phyloP scores from a whole-genome alignment of 2,329 filamentous ascomycete genomes.

The Zymoseptoria tritici region DNA sequence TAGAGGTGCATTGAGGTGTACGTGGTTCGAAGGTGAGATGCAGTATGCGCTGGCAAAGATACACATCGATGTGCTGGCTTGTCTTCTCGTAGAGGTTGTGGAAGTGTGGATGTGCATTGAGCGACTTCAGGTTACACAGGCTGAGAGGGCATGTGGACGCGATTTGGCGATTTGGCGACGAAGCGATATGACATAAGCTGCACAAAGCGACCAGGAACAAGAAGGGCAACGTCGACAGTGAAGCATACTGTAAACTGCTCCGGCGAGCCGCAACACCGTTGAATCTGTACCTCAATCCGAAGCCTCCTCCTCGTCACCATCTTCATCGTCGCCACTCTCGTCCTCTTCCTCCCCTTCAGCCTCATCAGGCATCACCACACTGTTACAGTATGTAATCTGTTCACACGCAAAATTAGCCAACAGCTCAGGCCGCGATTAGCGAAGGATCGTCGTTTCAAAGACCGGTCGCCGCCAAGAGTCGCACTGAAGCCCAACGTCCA shows the following conservation, averaged over 20 bases:
- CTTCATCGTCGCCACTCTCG: conserved; percentile 23
- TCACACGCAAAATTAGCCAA: background rate
- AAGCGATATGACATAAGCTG: background rate
- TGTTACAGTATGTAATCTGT: conserved; percentile 45
- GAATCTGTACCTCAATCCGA: background rate
- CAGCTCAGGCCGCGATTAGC: background rate
- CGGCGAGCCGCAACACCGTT: background rate
- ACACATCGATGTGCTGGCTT: background rate
- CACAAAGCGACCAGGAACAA: background rate
- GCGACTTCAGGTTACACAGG: background rate
- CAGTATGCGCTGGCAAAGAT: background rate
- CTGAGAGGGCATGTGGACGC: background rate
- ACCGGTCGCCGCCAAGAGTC: background rate
- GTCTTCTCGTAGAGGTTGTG: background rate
- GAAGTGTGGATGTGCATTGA: background rate
- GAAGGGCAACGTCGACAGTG: too few species aligned
- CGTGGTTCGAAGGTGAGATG: background rate
- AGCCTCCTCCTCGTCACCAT: conserved; percentile 17
- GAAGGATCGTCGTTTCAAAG: background rate
- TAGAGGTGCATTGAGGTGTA: background rate
- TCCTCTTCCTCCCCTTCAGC: conserved; percentile 24
- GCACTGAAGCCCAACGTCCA: background rate
- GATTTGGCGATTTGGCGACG: background rate
- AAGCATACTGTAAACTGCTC: background rate
- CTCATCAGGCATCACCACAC: conserved; percentile 44